A percentile compares a stretch with the other conserved stretches of the same genome.
Evolutionary conservation across 2,329 filamentous ascomycete genomes (phyloP).

Genomic region (Trichoderma semiorbis): DNA sequence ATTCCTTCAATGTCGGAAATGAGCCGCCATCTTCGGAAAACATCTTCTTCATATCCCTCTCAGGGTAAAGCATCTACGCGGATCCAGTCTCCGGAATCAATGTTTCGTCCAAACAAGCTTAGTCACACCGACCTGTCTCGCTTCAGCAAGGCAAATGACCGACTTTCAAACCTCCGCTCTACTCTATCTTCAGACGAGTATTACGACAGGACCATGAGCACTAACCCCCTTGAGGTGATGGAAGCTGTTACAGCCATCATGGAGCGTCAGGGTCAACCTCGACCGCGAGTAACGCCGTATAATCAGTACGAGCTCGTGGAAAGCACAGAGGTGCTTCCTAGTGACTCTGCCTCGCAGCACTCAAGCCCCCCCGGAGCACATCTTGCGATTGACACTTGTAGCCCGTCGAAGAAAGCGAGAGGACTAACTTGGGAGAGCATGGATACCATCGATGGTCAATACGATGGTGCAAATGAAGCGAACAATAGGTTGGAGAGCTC

Average conservation of each 20-base stretch:
- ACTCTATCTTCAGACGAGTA: not conserved
- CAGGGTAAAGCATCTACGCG: slow-evolving; percentile 22
- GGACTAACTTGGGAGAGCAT: slow-evolving; percentile 3
- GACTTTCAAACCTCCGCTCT: slow-evolving; percentile 31
- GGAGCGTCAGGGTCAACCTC: slow-evolving; percentile 27
- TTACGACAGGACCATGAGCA: slow-evolving; percentile 16
- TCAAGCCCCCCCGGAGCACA: not conserved
- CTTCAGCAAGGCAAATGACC: slow-evolving; percentile 30
- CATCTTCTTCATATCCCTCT: slow-evolving; percentile 33
- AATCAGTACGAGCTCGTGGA: slow-evolving; percentile 28
- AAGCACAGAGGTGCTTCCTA: slow-evolving; percentile 27
- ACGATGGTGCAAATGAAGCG: slow-evolving; percentile 26
- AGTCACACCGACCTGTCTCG: slow-evolving; percentile 30
- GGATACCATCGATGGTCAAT: slow-evolving; percentile 22
- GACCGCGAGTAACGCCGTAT: slow-evolving; percentile 23
- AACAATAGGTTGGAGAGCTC: slow-evolving; percentile 19
- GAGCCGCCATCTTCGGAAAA: slow-evolving; percentile 23
- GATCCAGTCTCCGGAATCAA: slow-evolving; percentile 30
- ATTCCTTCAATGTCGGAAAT: not conserved
- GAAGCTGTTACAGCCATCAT: slow-evolving; percentile 25
- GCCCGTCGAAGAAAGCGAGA: not conserved
- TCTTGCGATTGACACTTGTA: not conserved
- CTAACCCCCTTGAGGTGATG: slow-evolving; percentile 23
- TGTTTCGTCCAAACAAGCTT: slow-evolving; percentile 23
- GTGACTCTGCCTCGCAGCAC: slow-evolving; percentile 24